These are phyloP conservation scores for Dendrostoma leiphaemia DNA, from an alignment of 2,329 filamentous ascomycete genomes.

Conservation along the genomic window DNA sequence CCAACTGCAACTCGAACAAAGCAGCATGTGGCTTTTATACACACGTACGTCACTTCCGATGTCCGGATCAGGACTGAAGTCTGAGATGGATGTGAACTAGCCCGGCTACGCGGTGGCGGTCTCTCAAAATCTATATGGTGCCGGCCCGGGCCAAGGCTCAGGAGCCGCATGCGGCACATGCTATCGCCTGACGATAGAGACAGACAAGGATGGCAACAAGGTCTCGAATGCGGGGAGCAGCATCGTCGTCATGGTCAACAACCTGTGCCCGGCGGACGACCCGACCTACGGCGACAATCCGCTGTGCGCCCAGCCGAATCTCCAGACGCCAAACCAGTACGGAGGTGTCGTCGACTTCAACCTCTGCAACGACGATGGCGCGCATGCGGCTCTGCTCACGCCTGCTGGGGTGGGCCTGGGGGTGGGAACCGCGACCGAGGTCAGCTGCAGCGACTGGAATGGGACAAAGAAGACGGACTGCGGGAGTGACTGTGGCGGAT, in stretches of 20 bases:
- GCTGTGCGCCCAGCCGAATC: conserved; percentile 8
- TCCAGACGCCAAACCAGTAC: conserved; percentile 7
- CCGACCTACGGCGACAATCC: background rate
- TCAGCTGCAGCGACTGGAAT: conserved; percentile 5
- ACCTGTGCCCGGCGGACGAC: conserved; percentile 5
- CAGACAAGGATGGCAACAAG: background rate
- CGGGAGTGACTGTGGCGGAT: conserved; percentile 4
- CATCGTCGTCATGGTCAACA: conserved; percentile 14
- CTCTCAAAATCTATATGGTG: conserved; percentile 10
- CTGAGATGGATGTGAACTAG: background rate
- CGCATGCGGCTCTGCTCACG: conserved; percentile 8
- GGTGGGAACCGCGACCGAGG: background rate
- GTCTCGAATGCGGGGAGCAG: conserved; percentile 6
- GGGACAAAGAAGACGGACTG: conserved; percentile 7
- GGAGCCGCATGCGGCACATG: conserved; percentile 10
- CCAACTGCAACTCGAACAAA: conserved; percentile 11
- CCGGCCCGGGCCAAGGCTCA: background rate
- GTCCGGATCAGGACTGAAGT: background rate
- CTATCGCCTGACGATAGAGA: conserved; percentile 1
- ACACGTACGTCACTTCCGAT: background rate
- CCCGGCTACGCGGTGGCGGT: conserved; percentile 10
- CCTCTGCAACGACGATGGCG: conserved; percentile 10
- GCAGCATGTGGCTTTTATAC: conserved; percentile 12
- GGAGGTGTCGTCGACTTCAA: conserved; percentile 8
- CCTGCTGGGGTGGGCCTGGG: background rate